Evolutionary conservation across 495 filamentous ascomycete species (phyloP).

Genomic region (Neurospora sp.): DNA sequence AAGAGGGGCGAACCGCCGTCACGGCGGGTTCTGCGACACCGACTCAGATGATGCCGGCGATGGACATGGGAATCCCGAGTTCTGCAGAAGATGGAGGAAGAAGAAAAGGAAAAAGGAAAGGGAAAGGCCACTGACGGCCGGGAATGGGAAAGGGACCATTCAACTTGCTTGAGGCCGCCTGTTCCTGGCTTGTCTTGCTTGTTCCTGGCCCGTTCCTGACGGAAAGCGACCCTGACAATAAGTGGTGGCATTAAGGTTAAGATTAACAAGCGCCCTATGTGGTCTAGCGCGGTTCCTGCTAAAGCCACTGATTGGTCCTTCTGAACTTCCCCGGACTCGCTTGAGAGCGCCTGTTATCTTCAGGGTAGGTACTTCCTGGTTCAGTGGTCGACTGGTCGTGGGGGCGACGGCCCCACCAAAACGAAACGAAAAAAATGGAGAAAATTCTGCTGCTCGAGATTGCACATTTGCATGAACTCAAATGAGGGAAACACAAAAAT

Average conservation of each 20-base stretch:
- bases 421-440: background rate
- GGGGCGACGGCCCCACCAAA: background rate
- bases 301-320: background rate
- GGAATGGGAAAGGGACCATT: background rate
- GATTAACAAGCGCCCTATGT: background rate
- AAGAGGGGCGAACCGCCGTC: background rate
- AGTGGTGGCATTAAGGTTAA: background rate
- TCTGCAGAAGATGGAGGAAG: background rate
- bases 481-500: no score
- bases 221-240: background rate
- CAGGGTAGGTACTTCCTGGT: no score
- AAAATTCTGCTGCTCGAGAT: background rate
- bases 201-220: background rate
- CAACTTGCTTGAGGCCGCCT: background rate
- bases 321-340: background rate
- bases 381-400: no score
- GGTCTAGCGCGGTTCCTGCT: background rate
- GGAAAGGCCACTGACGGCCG: background rate
- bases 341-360: background rate
- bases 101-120: background rate
- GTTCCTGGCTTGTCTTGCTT: background rate
- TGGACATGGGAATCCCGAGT: background rate
- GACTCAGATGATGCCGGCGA: background rate
- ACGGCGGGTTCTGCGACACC: background rate
- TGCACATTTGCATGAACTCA: background rate